phyloP scores from a whole-genome alignment of 1,139 yeast genomes.

The Scheffersomyces cryptocercus region DNA sequence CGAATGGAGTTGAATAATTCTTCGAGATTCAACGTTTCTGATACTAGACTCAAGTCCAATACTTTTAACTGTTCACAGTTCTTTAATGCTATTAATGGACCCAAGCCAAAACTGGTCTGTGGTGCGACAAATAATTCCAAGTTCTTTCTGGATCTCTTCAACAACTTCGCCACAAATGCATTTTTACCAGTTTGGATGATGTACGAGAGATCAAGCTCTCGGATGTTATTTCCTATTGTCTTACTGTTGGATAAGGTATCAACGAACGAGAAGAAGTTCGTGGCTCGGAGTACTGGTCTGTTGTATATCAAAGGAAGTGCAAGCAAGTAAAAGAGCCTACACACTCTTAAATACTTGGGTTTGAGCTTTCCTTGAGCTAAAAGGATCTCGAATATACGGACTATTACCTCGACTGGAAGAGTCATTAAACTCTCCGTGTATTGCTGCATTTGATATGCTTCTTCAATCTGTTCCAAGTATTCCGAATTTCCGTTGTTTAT shows the following conservation, averaged over 20 bases:
- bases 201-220: constrained; percentile 65
- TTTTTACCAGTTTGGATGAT: constrained; percentile 93
- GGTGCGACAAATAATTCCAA: constrained; percentile 81
- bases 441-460: constrained; percentile 9
- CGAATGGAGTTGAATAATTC: constrained; percentile 77
- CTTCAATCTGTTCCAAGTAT: constrained; percentile 16
- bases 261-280: constrained; percentile 72
- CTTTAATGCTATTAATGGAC: constrained; percentile 78
- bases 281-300: constrained; percentile 61
- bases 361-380: constrained; percentile 34
- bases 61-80: constrained; percentile 64
- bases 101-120: constrained; percentile 90
- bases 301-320: constrained; percentile 65
- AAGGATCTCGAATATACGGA: constrained; percentile 49
- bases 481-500: constrained; percentile 19
- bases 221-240: constrained; percentile 45
- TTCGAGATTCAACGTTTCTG: constrained; percentile 83
- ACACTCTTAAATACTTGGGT: constrained; percentile 59
- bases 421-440: constrained; percentile 24
- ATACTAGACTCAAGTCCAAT: constrained; percentile 82
- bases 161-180: constrained; percentile 79
- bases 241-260: constrained; percentile 58
- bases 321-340: constrained; percentile 58
- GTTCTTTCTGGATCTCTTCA: constrained; percentile 69
- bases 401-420: constrained; percentile 64